Conservation (phyloP, 2,329 filamentous ascomycete species). For the Podosphaera xanthii region DNA sequence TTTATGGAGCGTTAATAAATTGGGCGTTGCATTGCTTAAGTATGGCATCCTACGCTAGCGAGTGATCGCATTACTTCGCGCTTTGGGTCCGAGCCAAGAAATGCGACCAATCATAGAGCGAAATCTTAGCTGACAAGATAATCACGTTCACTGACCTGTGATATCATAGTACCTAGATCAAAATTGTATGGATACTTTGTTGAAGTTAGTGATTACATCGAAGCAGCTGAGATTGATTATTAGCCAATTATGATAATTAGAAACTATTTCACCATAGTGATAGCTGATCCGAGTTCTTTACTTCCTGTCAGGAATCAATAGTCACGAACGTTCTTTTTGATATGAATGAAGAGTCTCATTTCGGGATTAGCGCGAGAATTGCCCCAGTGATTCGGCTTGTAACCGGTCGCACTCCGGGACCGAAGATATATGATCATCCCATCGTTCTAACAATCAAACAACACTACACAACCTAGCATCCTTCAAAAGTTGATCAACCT, state of each 20-base stretch:
- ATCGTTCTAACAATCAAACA: no score
- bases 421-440: no score
- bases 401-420: not conserved
- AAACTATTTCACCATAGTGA: no score
- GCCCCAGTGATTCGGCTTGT: not conserved
- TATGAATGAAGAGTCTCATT: not conserved
- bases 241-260: no score
- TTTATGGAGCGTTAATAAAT: slow-evolving; percentile 15
- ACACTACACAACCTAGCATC: no score
- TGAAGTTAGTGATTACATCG: no score
- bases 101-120: not conserved
- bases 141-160: no score
- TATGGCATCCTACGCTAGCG: slow-evolving; percentile 13
- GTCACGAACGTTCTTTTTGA: not conserved
- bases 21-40: slow-evolving; percentile 15
- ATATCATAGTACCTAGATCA: no score
- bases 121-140: not conserved
- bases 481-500: not conserved
- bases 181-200: no score
- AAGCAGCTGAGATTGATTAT: no score
- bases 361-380: not conserved
- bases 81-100: not conserved
- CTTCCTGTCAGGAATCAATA: not conserved
- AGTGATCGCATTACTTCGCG: slow-evolving; percentile 5
- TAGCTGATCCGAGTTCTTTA: no score